These are phyloP conservation scores for Globisporangium nodosum DNA, from an alignment of 352 stramenopile species.

Conservation along the genomic window DNA sequence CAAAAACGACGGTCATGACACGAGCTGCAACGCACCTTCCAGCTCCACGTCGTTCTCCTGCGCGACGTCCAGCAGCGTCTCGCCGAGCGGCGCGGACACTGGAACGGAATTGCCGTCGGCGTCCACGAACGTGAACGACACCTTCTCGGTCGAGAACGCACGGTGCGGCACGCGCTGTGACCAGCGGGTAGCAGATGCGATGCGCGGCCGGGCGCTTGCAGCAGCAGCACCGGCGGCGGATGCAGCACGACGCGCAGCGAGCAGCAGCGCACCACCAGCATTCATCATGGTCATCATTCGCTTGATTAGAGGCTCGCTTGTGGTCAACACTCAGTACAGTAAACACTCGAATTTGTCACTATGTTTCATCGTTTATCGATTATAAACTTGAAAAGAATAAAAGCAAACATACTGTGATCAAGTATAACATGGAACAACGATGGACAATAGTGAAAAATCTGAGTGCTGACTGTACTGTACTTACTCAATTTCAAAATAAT, in stretches of 20 bases:
- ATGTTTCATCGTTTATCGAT: too few species aligned
- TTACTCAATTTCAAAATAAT: too few species aligned
- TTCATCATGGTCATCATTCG: too few species aligned
- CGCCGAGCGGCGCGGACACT: slow-evolving; percentile 66
- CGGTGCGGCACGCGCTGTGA: slow-evolving; percentile 15
- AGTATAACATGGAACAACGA: too few species aligned
- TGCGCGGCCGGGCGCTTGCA: not conserved
- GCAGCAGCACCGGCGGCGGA: not conserved
- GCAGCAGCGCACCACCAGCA: not conserved
- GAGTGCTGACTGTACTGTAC: too few species aligned
- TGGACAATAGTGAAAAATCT: too few species aligned
- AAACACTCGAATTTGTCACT: too few species aligned
- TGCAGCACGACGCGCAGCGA: not conserved
- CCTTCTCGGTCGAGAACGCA: slow-evolving; percentile 37
- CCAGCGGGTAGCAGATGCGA: not conserved
- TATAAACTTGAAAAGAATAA: too few species aligned
- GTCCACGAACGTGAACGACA: slow-evolving; percentile 81
- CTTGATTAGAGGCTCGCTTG: too few species aligned
- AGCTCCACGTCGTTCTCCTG: slow-evolving; percentile 93
- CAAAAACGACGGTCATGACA: not conserved
- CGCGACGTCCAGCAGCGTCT: slow-evolving; percentile 87
- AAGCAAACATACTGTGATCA: too few species aligned
- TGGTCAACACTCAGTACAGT: too few species aligned
- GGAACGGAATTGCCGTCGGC: slow-evolving; percentile 60
- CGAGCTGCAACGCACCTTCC: slow-evolving; percentile 39